These are phyloP conservation scores for Alternaria sp. DNA, from an alignment of 2,329 filamentous ascomycete genomes.

Conservation along the genomic window DNA sequence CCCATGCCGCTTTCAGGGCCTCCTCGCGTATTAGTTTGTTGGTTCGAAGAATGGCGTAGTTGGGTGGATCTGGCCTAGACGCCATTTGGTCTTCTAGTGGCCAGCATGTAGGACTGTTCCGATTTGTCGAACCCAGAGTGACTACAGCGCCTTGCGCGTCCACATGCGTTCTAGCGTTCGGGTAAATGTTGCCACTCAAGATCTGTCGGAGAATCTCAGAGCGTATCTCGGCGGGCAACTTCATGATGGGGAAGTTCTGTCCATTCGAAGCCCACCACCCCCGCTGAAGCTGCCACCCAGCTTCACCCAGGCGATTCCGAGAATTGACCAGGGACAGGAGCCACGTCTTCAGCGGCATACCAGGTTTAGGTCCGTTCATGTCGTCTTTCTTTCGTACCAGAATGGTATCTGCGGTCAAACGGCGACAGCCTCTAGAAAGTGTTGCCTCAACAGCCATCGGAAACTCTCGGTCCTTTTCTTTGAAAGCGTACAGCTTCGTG, in stretches of 20 bases:
- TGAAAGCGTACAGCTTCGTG: neutral
- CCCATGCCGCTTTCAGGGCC: neutral
- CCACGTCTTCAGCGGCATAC: neutral
- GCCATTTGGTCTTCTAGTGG: too few relatives aligned
- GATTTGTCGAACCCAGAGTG: too few relatives aligned
- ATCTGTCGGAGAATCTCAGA: neutral
- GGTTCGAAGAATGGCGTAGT: neutral
- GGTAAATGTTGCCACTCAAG: neutral
- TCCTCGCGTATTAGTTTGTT: neutral
- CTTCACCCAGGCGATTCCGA: fast-evolving
- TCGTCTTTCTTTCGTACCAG: neutral
- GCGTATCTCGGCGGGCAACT: neutral
- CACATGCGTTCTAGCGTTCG: too few relatives aligned
- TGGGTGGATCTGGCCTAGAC: neutral
- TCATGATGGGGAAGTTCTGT: neutral
- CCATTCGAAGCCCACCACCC: neutral
- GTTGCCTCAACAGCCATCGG: neutral
- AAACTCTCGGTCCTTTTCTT: neutral
- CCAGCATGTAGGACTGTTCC: too few relatives aligned
- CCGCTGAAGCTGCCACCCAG: neutral
- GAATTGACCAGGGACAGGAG: neutral
- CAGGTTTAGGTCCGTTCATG: neutral
- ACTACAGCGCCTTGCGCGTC: too few relatives aligned
- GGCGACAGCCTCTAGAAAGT: neutral
- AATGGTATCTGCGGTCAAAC: neutral